A percentile compares a stretch with the other conserved stretches of the same genome.
Evolutionary conservation across 495 filamentous ascomycete genomes (phyloP).

Genomic region (Pseudoneurospora amorphoporcata): DNA sequence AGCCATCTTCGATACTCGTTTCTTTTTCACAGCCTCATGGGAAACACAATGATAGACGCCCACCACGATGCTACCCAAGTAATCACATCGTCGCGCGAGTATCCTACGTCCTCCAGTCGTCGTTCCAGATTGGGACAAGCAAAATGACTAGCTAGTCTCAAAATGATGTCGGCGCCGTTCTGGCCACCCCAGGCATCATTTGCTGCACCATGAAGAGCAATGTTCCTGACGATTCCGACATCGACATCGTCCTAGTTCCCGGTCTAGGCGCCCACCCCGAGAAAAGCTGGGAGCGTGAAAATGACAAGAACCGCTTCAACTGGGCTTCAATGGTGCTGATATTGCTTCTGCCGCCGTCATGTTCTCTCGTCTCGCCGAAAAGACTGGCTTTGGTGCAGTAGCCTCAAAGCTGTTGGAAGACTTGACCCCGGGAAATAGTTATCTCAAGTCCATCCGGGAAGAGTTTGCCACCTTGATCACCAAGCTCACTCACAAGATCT

Average conservation of each 20-base stretch:
- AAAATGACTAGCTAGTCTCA: neutral
- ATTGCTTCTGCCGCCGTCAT: slow-evolving; percentile 19
- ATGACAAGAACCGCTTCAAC: neutral
- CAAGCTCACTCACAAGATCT: neutral
- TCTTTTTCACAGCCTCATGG: neutral
- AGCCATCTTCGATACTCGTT: neutral
- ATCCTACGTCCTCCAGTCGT: no score
- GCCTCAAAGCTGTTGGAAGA: slow-evolving; percentile 24
- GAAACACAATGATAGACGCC: neutral
- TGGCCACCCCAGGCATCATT: neutral
- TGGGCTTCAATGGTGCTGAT: slow-evolving; percentile 18
- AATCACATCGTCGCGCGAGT: no score
- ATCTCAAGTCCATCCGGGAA: neutral
- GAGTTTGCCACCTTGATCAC: neutral
- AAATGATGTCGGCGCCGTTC: neutral
- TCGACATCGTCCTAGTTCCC: neutral
- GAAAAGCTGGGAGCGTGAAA: neutral
- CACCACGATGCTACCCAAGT: neutral
- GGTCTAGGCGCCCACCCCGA: neutral
- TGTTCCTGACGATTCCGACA: neutral
- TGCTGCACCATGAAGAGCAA: neutral
- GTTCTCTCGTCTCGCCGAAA: slow-evolving; percentile 21
- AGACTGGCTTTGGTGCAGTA: slow-evolving; percentile 9
- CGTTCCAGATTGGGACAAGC: neutral
- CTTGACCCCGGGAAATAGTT: slow-evolving; percentile 8